Evolutionary conservation across 2,329 filamentous ascomycete species (phyloP).

Genomic region (Beauveria medogensis): DNA sequence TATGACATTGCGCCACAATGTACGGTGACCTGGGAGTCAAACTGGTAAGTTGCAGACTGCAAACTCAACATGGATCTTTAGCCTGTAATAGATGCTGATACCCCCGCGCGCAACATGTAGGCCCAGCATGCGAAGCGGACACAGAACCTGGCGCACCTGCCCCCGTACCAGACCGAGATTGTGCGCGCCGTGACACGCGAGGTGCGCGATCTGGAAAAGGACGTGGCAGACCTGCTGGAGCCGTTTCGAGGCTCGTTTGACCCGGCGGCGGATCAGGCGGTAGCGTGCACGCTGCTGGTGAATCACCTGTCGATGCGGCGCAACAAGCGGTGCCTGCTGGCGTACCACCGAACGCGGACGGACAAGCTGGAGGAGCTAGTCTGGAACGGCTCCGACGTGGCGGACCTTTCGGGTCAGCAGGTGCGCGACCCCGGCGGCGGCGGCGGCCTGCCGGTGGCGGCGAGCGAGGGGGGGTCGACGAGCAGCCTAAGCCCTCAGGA

Average conservation of each 20-base stretch:
- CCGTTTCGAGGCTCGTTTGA: conserved; percentile 82
- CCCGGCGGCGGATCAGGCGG: conserved; percentile 71
- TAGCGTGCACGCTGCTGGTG: conserved; percentile 81
- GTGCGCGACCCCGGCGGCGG: conserved; percentile 30
- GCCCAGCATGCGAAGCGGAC: conserved; percentile 95
- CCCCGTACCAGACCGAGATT: conserved; percentile 85
- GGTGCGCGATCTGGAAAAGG: conserved; percentile 85
- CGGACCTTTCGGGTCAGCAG: conserved; percentile 59
- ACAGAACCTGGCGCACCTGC: conserved; percentile 75
- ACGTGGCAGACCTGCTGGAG: conserved; percentile 69
- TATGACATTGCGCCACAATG: conserved; percentile 42
- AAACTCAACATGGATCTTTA: background rate
- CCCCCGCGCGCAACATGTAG: conserved; percentile 34
- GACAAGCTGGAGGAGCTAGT: conserved; percentile 91
- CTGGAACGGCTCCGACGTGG: conserved; percentile 80
- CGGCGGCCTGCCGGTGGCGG: conserved; percentile 32
- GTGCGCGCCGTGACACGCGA: conserved; percentile 83
- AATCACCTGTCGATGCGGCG: conserved; percentile 92
- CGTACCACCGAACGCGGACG: conserved; percentile 83
- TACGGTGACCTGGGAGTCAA: conserved; percentile 85
- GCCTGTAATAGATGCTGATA: conserved; percentile 11
- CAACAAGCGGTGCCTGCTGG: conserved; percentile 90
- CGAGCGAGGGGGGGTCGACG: conserved; percentile 45
- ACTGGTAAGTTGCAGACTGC: conserved; percentile 46
- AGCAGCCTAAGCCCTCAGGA: conserved; percentile 90